These are phyloP conservation scores for Tephrocybe sp. DNA, from an alignment of 768 basidiomycete species.

Conservation along the genomic window DNA sequence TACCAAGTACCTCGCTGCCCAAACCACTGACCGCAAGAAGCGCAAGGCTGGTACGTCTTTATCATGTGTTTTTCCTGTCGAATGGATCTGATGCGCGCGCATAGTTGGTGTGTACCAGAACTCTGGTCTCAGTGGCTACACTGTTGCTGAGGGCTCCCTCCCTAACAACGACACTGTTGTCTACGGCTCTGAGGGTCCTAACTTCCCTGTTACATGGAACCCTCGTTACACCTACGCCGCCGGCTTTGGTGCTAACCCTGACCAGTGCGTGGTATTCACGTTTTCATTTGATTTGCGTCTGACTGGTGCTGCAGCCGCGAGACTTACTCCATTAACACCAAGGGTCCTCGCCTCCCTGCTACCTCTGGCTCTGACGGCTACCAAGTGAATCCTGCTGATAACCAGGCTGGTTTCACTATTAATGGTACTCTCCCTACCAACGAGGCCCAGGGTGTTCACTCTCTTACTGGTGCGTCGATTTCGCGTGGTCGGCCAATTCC, in stretches of 20 bases:
- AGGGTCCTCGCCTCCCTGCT: conserved; percentile 39
- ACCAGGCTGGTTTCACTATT: conserved; percentile 33
- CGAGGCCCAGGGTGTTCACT: conserved; percentile 41
- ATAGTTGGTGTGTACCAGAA: conserved; percentile 36
- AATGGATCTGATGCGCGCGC: not conserved
- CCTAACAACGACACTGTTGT: conserved; percentile 39
- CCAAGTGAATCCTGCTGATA: conserved; percentile 34
- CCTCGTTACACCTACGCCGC: conserved; percentile 41
- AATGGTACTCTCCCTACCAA: conserved; percentile 33
- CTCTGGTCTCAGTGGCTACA: conserved; percentile 42
- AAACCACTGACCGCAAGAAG: conserved; percentile 21
- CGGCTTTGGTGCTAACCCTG: conserved; percentile 41
- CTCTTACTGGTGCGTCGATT: conserved; percentile 29
- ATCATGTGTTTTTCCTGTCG: not conserved
- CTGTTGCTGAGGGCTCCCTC: conserved; percentile 32
- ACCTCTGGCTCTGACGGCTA: conserved; percentile 21
- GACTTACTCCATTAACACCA: conserved; percentile 28
- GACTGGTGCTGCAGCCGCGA: conserved; percentile 28
- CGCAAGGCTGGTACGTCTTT: conserved; percentile 19
- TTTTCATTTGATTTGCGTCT: not conserved
- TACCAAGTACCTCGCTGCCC: conserved; percentile 24
- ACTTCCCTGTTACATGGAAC: conserved; percentile 45
- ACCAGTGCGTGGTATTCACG: conserved; percentile 29
- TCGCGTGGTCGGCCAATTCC: not conserved
- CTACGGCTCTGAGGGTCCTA: conserved; percentile 37